A percentile compares a stretch with the other conserved stretches of the same genome.
Conservation (phyloP, 2,329 filamentous ascomycete species). For the Ascochyta viciae-villosae region DNA sequence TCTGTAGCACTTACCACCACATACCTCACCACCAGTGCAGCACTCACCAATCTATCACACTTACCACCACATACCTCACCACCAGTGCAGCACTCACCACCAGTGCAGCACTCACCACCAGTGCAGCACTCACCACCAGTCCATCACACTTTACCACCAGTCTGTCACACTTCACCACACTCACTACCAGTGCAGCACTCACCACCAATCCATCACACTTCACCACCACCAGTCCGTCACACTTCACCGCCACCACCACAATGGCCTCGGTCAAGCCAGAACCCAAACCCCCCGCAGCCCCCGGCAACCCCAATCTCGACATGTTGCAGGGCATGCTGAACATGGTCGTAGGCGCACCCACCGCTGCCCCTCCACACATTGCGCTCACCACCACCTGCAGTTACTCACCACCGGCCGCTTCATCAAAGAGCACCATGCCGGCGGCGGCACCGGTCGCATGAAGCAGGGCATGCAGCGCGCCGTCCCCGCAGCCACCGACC, state of each 20-base stretch:
- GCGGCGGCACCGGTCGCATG: conserved; percentile 39
- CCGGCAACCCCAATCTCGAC: conserved; percentile 46
- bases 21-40: too few species aligned
- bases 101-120: too few species aligned
- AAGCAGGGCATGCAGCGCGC: conserved; percentile 46
- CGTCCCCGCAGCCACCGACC: conserved; percentile 51
- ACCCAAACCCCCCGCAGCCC: conserved; percentile 6
- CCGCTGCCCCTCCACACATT: conserved; percentile 1
- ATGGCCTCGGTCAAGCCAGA: conserved; percentile 27
- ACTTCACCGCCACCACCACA: background rate
- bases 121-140: too few species aligned
- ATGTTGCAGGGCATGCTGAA: conserved; percentile 57
- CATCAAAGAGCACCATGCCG: conserved; percentile 51
- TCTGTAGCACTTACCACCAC: too few species aligned
- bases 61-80: too few species aligned
- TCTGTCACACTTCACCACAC: too few species aligned
- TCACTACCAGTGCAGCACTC: too few species aligned
- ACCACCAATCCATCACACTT: background rate
- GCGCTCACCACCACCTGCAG: conserved; percentile 31
- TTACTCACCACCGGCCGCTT: conserved; percentile 55
- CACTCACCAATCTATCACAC: too few species aligned
- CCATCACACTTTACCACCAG: too few species aligned
- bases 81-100: too few species aligned
- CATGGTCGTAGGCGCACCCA: conserved; percentile 50
- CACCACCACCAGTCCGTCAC: background rate